Evolutionary conservation across 2,329 filamentous ascomycete species (phyloP).

Genomic region (Talaromyces amestolkiae): DNA sequence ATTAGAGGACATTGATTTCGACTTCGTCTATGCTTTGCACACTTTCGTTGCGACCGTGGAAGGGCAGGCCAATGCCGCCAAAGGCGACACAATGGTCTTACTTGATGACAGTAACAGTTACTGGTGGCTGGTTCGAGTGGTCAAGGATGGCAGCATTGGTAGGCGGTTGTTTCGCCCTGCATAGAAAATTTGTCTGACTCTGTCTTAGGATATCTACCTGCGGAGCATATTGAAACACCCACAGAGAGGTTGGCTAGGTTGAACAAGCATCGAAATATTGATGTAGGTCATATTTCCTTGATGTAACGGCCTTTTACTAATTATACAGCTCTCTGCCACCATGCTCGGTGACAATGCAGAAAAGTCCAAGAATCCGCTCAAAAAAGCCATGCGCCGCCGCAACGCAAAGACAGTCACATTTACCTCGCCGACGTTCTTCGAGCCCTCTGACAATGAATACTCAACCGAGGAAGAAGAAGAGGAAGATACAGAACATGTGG

Average conservation of each 20-base stretch:
- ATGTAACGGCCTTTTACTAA: slow-evolving; percentile 4
- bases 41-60: slow-evolving; percentile 98
- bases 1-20: slow-evolving; percentile 99
- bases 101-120: slow-evolving; percentile 99
- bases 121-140: slow-evolving; percentile 97
- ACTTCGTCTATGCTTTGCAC: slow-evolving; percentile 97
- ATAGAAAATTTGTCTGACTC: slow-evolving; percentile 12
- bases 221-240: slow-evolving; percentile 97
- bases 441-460: slow-evolving; percentile 83
- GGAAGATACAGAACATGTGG: slow-evolving; percentile 46
- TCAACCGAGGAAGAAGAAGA: slow-evolving; percentile 69
- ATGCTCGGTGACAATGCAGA: slow-evolving; percentile 72
- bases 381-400: slow-evolving; percentile 75
- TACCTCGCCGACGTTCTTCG: slow-evolving; percentile 77
- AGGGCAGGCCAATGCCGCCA: slow-evolving; percentile 95
- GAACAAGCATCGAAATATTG: slow-evolving; percentile 97
- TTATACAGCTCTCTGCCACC: slow-evolving; percentile 60
- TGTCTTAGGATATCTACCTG: slow-evolving; percentile 78
- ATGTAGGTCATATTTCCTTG: slow-evolving; percentile 59
- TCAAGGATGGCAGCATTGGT: slow-evolving; percentile 96
- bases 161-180: slow-evolving; percentile 28
- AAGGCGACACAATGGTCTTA: slow-evolving; percentile 97
- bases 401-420: slow-evolving; percentile 88
- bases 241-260: slow-evolving; percentile 88
- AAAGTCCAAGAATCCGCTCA: slow-evolving; percentile 78